A percentile compares a stretch with the other conserved stretches of the same genome.
phyloP scores from a whole-genome alignment of 768 basidiomycete species.

The Symmetrospora coprosmae region DNA sequence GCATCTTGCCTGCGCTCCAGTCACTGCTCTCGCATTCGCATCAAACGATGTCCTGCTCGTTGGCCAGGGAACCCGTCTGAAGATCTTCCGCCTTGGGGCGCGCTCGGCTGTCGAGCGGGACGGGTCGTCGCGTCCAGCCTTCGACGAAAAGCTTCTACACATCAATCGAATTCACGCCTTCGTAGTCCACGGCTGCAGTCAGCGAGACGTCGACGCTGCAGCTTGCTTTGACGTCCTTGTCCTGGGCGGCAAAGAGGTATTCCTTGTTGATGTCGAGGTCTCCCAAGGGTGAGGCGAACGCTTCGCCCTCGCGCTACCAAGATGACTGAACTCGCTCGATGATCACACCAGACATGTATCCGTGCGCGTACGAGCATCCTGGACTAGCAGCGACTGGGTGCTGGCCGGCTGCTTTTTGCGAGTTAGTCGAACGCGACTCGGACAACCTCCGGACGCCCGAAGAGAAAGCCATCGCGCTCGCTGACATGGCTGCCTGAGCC shows the following conservation, averaged over 20 bases:
- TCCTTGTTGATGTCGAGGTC: background rate
- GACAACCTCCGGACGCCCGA: no score
- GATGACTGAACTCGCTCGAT: no score
- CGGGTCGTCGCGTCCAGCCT: no score
- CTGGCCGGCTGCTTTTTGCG: background rate
- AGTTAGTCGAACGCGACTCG: no score
- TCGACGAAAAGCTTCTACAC: no score
- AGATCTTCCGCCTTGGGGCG: background rate
- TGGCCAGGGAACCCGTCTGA: constrained; percentile 1
- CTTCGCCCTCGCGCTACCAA: no score
- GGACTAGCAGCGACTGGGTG: constrained; percentile 8
- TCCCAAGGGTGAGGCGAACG: no score
- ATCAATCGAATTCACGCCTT: constrained; percentile 4
- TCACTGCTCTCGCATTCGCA: constrained; percentile 2
- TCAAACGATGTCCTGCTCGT: constrained; percentile 6
- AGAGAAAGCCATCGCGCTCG: no score
- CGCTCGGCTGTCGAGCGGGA: no score
- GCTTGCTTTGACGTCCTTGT: background rate
- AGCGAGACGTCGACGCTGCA: no score
- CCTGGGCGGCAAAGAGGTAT: constrained; percentile 6
- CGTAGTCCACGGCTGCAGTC: background rate
- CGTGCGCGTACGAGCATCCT: background rate
- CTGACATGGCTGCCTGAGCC: no score
- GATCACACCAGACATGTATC: no score
- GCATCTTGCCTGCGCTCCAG: constrained; percentile 10